Evolutionary conservation across 148 eudicot genomes (phyloP), one percentile per base, ranked within the genome.

Genomic region (Chenopodium suecicum): DNA sequence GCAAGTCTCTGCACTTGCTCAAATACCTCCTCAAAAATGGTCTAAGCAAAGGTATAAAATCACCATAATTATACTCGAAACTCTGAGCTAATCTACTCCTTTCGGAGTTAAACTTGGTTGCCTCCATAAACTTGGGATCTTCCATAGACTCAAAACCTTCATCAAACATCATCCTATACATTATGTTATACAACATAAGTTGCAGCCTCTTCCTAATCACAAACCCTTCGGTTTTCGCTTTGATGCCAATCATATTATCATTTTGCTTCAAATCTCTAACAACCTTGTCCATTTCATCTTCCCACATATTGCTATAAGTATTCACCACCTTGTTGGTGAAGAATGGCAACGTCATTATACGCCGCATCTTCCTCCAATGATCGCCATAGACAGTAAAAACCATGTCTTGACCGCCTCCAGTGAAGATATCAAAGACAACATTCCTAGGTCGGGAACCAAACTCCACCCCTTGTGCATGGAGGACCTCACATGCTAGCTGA

Each of bases 301-400:
- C 90, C 90, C 91, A 89, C 83, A 85, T 85, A 11, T 7, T 32
- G 76, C 89, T 80, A 77, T 86, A 87, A 44, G 74, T 82, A 41
- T 84, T 87, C 16, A 89, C 91, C 29, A 89, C 91, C 69, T 84
- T 89, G 85, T 89, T 89, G 34, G 91, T 89, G 77, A 89, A 89
- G 70, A 89, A 89, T 8, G 91, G 91, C n/a, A 89, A 29, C 2
- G 91, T 89, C 91, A 89, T 89, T 71, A 89, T 89, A 17, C 90
- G 75, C 3, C 91, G 54, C 91, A 89, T 89, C 76, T 89, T 89
- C 37, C 91, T 73, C 91, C 91, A 89, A 72, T 89, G 91, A 3
- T 89, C 88, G 11, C 90, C 90, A 62, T 89, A 89, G 31, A 76
- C 52, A 50, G 92, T 90, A 79, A 88, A 90, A 13, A 88, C 92